Conservation (phyloP, 2,329 filamentous ascomycete genomes). For the Fusarium algeriense region DNA sequence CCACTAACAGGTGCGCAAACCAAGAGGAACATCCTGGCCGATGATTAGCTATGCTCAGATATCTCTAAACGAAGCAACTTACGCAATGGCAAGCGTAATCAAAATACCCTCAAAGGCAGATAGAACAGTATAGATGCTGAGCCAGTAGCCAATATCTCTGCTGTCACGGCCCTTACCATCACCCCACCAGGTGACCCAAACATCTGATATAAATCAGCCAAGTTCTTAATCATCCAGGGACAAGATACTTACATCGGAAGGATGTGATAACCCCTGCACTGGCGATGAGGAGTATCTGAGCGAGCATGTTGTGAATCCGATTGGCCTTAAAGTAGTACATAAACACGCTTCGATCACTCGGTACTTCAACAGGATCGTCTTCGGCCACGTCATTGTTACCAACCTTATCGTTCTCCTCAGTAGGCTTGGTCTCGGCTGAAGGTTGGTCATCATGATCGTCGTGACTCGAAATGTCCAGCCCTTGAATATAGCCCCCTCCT, state of each 20-base stretch:
- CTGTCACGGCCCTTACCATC: constrained; percentile 45
- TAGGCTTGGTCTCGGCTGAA: not conserved
- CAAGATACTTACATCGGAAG: constrained; percentile 43
- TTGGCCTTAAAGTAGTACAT: constrained; percentile 48
- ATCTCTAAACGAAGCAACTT: not conserved
- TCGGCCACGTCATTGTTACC: not conserved
- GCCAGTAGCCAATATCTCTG: constrained; percentile 48
- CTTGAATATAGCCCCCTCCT: constrained; percentile 54
- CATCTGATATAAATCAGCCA: constrained; percentile 27
- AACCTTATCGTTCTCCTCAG: not conserved
- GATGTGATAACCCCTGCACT: constrained; percentile 35
- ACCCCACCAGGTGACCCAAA: constrained; percentile 52
- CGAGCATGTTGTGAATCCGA: constrained; percentile 31
- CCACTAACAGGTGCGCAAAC: constrained; percentile 46
- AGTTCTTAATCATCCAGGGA: accelerated
- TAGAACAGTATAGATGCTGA: constrained; percentile 46
- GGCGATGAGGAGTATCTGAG: constrained; percentile 32
- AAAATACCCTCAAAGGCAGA: constrained; percentile 43
- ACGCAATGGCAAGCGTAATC: constrained; percentile 48
- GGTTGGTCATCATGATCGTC: constrained; percentile 17
- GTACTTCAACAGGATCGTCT: not conserved
- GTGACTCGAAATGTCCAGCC: constrained; percentile 50
- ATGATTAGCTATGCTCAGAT: constrained; percentile 9
- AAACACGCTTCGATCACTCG: constrained; percentile 46
- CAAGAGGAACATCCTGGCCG: constrained; percentile 41